Evolutionary conservation across 2,329 filamentous ascomycete genomes (phyloP), one percentile per base, ranked within the genome.

Genomic region (Penicillium fuscoglaucum): DNA sequence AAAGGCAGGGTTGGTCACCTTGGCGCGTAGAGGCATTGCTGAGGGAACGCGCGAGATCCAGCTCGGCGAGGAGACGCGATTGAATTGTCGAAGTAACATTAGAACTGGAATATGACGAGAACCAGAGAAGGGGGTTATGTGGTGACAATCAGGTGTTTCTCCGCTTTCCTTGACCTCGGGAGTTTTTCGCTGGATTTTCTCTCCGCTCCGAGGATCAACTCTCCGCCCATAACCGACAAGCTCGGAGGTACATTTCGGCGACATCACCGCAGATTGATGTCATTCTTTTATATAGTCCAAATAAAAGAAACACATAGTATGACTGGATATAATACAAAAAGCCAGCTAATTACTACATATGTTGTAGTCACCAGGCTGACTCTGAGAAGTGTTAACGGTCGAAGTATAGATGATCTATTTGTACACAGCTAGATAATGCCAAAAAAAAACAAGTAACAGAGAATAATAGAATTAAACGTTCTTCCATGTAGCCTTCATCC

Each of bases 21-120:
- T 93, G 61, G 90, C 90, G 80, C 87, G 87, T 64, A 96, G 83
- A 74, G 91, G 91, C 91, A 96, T 96, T 57, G 70, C 77, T 61
- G 72, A 66, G 29, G 70, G 67, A 65, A 70, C 69, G 72, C 76
- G 75, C 70, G 77, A 79, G 74, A 75, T 71, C 77, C 77, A 76
- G 74, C 77, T 79, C 76, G 75, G 71, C 65, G 72, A 72, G 55
- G 72, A 63, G 59, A 73, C 69, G 61, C 75, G 74, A 65, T 66
- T 69, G 54, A 73, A 70, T 63, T 70, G 71, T 71, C 76, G 73
- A 61, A 76, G 72, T 68, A 79, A 78, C 78, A 79, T 79, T 64
- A 69, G 72, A 72, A 71, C 60, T 63, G 65, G 56, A 65, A 61
- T 52, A 52, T 51, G 53, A 62, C 57, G 57, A 61, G 40, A 58